These are phyloP conservation scores for Heliosperma pusillum DNA, from an alignment of 148 eudicot genomes.

Conservation along the genomic window DNA sequence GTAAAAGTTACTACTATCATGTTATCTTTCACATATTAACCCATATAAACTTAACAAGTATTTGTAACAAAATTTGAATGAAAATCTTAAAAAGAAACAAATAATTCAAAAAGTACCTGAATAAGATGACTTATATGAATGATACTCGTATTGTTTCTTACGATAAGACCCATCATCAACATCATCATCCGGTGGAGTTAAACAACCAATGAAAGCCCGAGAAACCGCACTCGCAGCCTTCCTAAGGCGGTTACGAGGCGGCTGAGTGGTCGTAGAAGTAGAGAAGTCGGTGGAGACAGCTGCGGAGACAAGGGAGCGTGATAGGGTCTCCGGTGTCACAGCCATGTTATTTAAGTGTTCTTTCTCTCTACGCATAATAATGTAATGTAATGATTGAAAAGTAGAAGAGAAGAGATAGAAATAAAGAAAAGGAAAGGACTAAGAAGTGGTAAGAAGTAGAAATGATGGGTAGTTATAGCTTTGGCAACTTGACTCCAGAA, in stretches of 20 bases:
- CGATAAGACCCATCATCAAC: background rate
- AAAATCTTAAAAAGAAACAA: no score
- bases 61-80: no score
- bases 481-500: conserved; percentile 4
- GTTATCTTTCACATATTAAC: no score
- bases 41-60: no score
- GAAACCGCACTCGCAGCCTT: conserved; percentile 50
- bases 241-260: conserved; percentile 40
- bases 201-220: conserved; percentile 58
- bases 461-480: conserved; percentile 32
- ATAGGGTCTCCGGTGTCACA: conserved; percentile 26
- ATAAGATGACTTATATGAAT: background rate
- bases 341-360: conserved; percentile 25
- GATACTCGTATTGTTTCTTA: conserved; percentile 6
- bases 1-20: no score
- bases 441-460: background rate
- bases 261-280: conserved; percentile 1
- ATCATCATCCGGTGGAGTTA: conserved; percentile 59
- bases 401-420: background rate
- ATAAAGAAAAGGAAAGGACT: conserved; percentile 3
- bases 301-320: no score
- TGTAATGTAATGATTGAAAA: conserved; percentile 5
- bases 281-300: conserved; percentile 33
- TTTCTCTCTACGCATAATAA: background rate
- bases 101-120: conserved; percentile 18